Evolutionary conservation across 139 green algal species (phyloP).

Genomic region (Haematococcus lacustris): DNA sequence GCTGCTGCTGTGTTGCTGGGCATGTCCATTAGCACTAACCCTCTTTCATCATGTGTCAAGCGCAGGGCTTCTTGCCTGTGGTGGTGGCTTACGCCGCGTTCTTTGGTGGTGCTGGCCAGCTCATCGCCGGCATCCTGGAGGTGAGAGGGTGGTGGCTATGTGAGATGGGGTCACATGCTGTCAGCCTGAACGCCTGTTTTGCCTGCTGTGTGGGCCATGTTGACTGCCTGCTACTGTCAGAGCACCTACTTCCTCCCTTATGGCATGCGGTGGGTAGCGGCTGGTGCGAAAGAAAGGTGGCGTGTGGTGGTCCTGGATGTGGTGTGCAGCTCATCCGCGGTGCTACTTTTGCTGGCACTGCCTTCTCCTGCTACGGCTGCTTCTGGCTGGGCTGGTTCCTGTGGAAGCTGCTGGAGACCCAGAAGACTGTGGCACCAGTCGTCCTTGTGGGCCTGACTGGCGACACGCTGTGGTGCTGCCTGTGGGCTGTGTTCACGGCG

Average conservation of each 20-base stretch:
- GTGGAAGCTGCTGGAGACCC: slow-evolving; percentile 13
- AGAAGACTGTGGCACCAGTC: neutral
- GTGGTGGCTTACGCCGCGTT: slow-evolving; percentile 48
- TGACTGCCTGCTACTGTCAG: too few relatives aligned
- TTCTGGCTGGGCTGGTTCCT: slow-evolving; percentile 60
- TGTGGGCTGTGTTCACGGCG: slow-evolving; percentile 55
- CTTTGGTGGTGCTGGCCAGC: slow-evolving; percentile 60
- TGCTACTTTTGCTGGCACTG: slow-evolving; percentile 63
- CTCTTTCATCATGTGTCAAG: neutral
- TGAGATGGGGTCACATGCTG: too few relatives aligned
- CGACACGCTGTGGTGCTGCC: slow-evolving; percentile 37
- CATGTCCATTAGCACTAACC: too few relatives aligned
- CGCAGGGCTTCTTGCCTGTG: slow-evolving; percentile 5
- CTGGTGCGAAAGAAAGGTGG: neutral
- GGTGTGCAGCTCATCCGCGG: slow-evolving; percentile 46
- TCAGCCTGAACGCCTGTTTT: too few relatives aligned
- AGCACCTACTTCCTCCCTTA: neutral
- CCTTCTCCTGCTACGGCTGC: slow-evolving; percentile 55
- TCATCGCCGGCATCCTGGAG: slow-evolving; percentile 63
- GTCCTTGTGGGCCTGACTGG: neutral
- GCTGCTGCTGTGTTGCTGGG: neutral
- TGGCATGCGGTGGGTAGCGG: neutral
- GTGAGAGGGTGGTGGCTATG: slow-evolving; percentile 16
- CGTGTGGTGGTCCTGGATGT: neutral
- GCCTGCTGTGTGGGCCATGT: too few relatives aligned